phyloP scores from a whole-genome alignment of 371 early-diverging fungal genomes.

The Nematocida sp. region DNA sequence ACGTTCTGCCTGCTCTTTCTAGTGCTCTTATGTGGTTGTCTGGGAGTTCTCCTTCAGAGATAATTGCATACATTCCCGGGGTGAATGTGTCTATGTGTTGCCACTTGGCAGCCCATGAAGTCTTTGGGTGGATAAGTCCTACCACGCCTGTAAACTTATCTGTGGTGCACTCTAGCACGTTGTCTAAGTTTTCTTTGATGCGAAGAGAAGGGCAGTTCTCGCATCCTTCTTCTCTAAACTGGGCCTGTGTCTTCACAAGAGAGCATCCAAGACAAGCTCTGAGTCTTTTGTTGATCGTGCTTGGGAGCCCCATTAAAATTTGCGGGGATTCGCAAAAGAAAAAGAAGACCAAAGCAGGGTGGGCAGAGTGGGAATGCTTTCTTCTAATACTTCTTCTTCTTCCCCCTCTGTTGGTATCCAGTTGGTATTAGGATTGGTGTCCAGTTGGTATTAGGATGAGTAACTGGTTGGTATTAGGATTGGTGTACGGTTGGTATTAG shows the following conservation, averaged over 20 bases:
- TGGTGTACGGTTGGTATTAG: no score
- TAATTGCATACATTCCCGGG: conserved; percentile 64
- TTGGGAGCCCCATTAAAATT: conserved; percentile 14
- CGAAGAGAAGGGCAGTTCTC: conserved; percentile 57
- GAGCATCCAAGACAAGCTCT: conserved; percentile 63
- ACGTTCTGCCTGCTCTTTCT: conserved; percentile 58
- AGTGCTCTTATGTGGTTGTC: conserved; percentile 59
- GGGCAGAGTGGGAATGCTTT: no score
- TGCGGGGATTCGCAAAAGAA: no score
- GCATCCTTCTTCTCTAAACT: conserved; percentile 63
- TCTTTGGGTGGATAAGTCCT: conserved; percentile 49
- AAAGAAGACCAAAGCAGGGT: no score
- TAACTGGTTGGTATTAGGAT: no score
- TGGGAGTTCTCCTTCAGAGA: conserved; percentile 60
- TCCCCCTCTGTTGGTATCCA: no score
- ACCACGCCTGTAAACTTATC: conserved; percentile 58
- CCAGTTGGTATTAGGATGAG: no score
- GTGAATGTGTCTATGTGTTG: conserved; percentile 57
- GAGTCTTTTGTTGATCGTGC: conserved; percentile 36
- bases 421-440: no score
- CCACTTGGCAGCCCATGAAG: conserved; percentile 65
- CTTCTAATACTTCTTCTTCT: no score
- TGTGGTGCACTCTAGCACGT: conserved; percentile 53
- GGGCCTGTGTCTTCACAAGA: conserved; percentile 39
- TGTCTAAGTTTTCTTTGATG: conserved; percentile 46